A percentile compares a stretch with the other conserved stretches of the same genome.
Conservation (phyloP, 228 moss, liverwort and hornwort species). For the Sphagnum fallax region DNA sequence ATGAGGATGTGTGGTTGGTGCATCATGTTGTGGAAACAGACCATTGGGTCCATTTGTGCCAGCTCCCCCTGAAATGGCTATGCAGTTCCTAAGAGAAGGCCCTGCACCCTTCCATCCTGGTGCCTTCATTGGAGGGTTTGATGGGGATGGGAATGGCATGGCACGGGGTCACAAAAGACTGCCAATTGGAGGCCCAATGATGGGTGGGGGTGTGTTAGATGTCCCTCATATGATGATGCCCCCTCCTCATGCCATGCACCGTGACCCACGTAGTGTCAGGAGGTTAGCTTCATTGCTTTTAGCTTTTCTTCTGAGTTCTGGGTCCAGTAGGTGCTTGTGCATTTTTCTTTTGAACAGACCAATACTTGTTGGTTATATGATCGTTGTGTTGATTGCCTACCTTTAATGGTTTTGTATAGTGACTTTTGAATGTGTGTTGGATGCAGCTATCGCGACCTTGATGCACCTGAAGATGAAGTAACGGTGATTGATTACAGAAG, state of each 20-base stretch:
- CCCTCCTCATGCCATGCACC: constrained; percentile 65
- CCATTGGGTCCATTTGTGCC: constrained; percentile 99
- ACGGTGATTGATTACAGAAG: constrained; percentile 99
- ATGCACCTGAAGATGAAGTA: constrained; percentile 99
- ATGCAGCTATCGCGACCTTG: constrained; percentile 97
- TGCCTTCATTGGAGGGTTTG: constrained; percentile 75
- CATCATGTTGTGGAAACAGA: constrained; percentile 25
- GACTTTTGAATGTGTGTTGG: not conserved
- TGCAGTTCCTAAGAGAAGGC: constrained; percentile 94
- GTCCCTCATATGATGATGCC: constrained; percentile 87
- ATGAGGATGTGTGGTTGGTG: no score
- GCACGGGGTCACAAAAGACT: constrained; percentile 77
- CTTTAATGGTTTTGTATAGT: no score
- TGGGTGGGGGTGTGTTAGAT: constrained; percentile 81
- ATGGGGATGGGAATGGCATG: constrained; percentile 75
- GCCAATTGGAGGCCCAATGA: constrained; percentile 55
- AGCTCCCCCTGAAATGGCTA: constrained; percentile 96
- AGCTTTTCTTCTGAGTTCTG: not conserved
- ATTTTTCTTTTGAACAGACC: no score
- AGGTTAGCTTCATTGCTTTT: constrained; percentile 35
- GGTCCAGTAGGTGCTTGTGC: no score
- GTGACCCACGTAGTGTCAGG: constrained; percentile 86
- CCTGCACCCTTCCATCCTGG: constrained; percentile 87
- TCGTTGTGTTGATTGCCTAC: no score
- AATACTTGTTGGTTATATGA: no score